phyloP scores from a whole-genome alignment of 345 rosid species.

The Cardamine occulta region DNA sequence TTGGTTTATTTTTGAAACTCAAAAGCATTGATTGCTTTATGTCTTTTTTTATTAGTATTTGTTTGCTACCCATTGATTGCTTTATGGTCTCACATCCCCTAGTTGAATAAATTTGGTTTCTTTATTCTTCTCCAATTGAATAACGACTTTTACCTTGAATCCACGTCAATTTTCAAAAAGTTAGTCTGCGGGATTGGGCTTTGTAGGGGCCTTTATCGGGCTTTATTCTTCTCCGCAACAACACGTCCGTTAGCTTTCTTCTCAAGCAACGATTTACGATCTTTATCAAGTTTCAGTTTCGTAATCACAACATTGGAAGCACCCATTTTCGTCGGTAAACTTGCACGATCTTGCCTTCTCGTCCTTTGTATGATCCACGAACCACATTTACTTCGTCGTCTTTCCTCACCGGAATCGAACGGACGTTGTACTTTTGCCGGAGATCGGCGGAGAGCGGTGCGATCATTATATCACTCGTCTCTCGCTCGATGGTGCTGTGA shows the following conservation, averaged over 20 bases:
- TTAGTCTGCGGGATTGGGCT: background rate
- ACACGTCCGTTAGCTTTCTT: background rate
- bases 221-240: background rate
- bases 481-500: constrained; percentile 53
- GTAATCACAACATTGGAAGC: too few relatives aligned
- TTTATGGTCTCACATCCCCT: background rate
- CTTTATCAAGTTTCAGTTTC: too few relatives aligned
- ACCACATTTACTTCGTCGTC: too few relatives aligned
- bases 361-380: too few relatives aligned
- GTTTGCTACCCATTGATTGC: background rate
- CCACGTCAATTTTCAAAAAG: background rate
- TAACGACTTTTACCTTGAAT: background rate
- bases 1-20: constrained; percentile 3
- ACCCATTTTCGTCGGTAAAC: too few relatives aligned
- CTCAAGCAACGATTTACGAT: too few relatives aligned
- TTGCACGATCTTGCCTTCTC: too few relatives aligned
- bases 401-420: too few relatives aligned
- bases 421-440: too few relatives aligned
- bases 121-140: too few relatives aligned
- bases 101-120: background rate
- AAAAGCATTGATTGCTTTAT: background rate
- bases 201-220: background rate
- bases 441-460: too few relatives aligned
- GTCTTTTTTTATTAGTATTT: background rate
- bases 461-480: too few relatives aligned